phyloP scores from a whole-genome alignment of 495 filamentous ascomycete species.

The Hyaloscypha finlandica region DNA sequence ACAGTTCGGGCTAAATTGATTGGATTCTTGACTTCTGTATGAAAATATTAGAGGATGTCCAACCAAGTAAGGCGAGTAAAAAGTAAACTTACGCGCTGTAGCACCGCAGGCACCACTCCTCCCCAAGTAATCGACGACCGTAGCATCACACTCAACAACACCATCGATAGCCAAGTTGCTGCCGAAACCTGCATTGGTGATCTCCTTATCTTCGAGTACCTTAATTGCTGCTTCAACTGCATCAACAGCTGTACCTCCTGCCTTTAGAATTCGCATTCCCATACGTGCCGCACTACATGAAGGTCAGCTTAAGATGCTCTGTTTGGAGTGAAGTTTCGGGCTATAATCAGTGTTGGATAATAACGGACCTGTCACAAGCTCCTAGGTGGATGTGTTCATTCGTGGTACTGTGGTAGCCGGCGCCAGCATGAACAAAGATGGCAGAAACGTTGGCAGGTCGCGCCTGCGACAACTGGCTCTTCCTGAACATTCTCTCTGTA shows the following conservation, averaged over 20 bases:
- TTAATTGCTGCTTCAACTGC: conserved; percentile 92
- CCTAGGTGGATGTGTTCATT: conserved; percentile 83
- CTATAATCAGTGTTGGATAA: not conserved
- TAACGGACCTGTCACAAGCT: conserved; percentile 81
- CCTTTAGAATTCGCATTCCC: conserved; percentile 76
- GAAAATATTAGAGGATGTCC: not conserved
- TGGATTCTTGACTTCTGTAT: conserved; percentile 84
- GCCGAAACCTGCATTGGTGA: conserved; percentile 94
- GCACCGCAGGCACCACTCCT: conserved; percentile 93
- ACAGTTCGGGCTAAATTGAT: conserved; percentile 83
- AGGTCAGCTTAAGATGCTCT: conserved; percentile 15
- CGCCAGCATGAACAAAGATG: conserved; percentile 95
- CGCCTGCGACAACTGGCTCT: conserved; percentile 5
- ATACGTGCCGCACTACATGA: conserved; percentile 69
- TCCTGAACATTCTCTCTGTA: conserved; percentile 25
- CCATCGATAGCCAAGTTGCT: conserved; percentile 94
- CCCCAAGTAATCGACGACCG: conserved; percentile 85
- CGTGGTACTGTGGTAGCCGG: conserved; percentile 84
- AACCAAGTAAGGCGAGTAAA: not conserved
- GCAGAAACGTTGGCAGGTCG: conserved; percentile 45
- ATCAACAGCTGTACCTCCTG: conserved; percentile 78
- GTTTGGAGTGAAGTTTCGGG: not conserved
- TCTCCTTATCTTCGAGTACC: conserved; percentile 85
- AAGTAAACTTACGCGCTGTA: conserved; percentile 67
- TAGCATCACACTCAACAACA: conserved; percentile 90